Conservation (phyloP, 768 basidiomycete species). For the Auriscalpium vulgare region DNA sequence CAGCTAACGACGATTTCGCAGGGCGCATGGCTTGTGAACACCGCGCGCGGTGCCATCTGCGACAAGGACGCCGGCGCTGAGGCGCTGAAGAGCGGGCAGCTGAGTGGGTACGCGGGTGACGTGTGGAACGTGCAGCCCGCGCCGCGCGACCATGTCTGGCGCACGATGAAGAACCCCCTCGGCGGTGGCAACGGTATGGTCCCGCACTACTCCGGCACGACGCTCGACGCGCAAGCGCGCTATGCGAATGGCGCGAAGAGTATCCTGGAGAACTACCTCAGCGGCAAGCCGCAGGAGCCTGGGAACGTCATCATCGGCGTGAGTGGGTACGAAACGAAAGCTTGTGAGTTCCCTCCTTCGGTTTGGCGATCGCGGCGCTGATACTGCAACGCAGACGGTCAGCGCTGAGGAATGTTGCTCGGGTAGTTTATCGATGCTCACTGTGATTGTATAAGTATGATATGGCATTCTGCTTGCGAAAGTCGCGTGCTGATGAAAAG, state of each 20-base stretch:
- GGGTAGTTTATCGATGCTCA: no score
- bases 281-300: constrained; percentile 57
- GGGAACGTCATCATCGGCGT: constrained; percentile 73
- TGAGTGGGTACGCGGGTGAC: constrained; percentile 52
- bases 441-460: no score
- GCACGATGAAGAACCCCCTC: constrained; percentile 71
- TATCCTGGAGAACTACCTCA: constrained; percentile 68
- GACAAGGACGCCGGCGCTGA: constrained; percentile 73
- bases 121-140: constrained; percentile 89
- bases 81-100: constrained; percentile 69
- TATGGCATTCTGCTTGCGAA: no score
- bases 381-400: constrained; percentile 32
- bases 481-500: no score
- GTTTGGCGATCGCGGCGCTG: not conserved
- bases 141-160: constrained; percentile 80
- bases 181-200: constrained; percentile 89
- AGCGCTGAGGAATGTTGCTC: constrained; percentile 30
- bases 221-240: constrained; percentile 81
- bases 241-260: constrained; percentile 68
- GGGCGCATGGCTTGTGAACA: constrained; percentile 89
- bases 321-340: constrained; percentile 32
- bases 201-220: constrained; percentile 82
- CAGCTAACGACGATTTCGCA: not conserved
- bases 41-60: constrained; percentile 87
- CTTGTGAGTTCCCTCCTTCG: constrained; percentile 26